phyloP scores from a whole-genome alignment of 2,329 filamentous ascomycete genomes.

The Colletotrichum sp. region DNA sequence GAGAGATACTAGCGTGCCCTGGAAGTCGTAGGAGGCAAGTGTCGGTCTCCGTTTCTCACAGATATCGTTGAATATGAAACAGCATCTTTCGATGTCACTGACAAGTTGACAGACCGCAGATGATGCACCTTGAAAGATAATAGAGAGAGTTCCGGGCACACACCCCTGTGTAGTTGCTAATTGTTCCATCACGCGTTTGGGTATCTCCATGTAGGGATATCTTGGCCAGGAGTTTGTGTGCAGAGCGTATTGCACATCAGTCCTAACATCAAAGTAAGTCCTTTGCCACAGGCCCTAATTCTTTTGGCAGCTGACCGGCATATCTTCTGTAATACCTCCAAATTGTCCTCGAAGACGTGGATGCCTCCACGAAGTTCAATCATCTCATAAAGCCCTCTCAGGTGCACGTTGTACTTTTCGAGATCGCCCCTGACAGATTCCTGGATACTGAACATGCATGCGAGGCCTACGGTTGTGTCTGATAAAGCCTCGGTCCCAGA shows the following conservation, averaged over 20 bases:
- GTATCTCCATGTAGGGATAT: not conserved
- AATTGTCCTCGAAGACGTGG: not conserved
- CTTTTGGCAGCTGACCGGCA: not conserved
- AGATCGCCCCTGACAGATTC: not conserved
- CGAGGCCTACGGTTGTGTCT: not conserved
- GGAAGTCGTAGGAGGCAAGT: not conserved
- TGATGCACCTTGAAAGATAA: not conserved
- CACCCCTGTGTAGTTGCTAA: not conserved
- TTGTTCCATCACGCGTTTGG: not conserved
- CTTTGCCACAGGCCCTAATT: accelerated
- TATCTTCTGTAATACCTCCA: not conserved
- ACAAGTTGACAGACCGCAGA: not conserved
- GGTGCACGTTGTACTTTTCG: not conserved
- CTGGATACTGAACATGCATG: not conserved
- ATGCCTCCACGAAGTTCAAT: not conserved
- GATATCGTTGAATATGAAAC: not conserved
- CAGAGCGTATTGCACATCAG: not conserved
- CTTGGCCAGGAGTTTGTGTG: not conserved
- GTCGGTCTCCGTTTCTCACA: not conserved
- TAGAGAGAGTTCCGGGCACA: not conserved
- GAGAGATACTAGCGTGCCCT: not conserved
- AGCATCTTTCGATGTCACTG: not conserved
- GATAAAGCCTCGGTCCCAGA: not conserved
- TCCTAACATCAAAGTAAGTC: not conserved
- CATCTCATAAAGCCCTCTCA: not conserved